phyloP scores from a whole-genome alignment of 2,329 filamentous ascomycete species.

The Aureobasidium uvarum region DNA sequence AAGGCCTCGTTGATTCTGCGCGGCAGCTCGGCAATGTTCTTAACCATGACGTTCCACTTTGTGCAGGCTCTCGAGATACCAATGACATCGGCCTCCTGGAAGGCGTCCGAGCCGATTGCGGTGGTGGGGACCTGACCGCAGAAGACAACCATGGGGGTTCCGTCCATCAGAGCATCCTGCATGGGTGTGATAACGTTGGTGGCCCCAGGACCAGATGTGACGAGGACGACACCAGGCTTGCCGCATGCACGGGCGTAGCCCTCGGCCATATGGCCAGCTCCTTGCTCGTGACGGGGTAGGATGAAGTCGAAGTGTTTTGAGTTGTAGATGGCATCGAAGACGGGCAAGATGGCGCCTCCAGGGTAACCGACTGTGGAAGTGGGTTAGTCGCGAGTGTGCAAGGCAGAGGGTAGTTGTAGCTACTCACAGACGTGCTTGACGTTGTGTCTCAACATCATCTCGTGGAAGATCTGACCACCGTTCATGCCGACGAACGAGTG shows the following conservation, averaged over 20 bases:
- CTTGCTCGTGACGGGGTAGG: conserved; percentile 93
- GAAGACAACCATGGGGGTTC: conserved; percentile 95
- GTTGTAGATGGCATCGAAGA: conserved; percentile 99
- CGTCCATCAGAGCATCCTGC: conserved; percentile 93
- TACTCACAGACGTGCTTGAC: conserved; percentile 93
- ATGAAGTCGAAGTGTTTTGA: conserved; percentile 96
- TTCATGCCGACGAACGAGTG: conserved; percentile 83
- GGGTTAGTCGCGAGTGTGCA: neutral
- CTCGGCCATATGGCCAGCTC: conserved; percentile 97
- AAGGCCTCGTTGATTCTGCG: conserved; percentile 96
- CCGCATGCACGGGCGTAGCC: conserved; percentile 93
- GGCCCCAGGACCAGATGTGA: conserved; percentile 93
- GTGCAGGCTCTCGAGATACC: conserved; percentile 94
- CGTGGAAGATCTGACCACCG: conserved; percentile 95
- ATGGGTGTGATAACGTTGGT: conserved; percentile 97
- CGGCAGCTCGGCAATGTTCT: conserved; percentile 88
- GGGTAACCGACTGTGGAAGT: conserved; percentile 63
- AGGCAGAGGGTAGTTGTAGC: neutral
- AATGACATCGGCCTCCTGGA: conserved; percentile 93
- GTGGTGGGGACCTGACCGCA: conserved; percentile 86
- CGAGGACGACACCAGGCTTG: conserved; percentile 91
- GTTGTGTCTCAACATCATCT: conserved; percentile 93
- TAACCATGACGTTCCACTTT: conserved; percentile 99
- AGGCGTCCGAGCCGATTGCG: conserved; percentile 91
- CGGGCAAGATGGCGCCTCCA: conserved; percentile 92